Percentiles rank a stretch among this genome's conserved stretches.
phyloP scores from a whole-genome alignment of 106 monocot species.

The Acanthochlamys bracteata region DNA sequence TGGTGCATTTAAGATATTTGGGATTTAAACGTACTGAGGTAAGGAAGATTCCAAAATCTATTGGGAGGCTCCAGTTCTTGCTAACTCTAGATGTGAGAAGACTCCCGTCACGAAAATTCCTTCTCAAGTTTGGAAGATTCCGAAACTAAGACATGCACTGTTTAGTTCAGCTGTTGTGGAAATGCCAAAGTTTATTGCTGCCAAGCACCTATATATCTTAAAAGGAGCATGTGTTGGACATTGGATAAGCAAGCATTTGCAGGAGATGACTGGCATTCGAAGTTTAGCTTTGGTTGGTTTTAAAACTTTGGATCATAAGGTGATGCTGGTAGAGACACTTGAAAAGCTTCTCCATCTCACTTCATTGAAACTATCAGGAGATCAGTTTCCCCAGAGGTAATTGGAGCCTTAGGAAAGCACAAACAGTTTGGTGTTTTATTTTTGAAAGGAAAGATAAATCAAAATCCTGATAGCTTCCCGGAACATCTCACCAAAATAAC shows the following conservation, averaged over 20 bases:
- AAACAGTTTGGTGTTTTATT: not conserved
- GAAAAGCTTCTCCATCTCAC: not conserved
- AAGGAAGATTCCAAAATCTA: not conserved
- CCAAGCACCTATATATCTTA: not conserved
- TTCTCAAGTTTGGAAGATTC: not conserved
- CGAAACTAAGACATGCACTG: not conserved
- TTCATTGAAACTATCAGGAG: conserved; percentile 1
- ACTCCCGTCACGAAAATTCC: not conserved
- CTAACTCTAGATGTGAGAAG: not conserved
- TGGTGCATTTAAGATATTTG: conserved; percentile 11
- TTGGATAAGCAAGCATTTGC: not conserved
- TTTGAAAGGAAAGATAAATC: not conserved
- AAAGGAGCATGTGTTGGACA: not conserved
- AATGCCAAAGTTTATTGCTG: not conserved
- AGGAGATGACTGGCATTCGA: not conserved
- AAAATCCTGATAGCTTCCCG: not conserved
- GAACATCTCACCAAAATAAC: conserved; percentile 4
- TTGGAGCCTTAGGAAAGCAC: not conserved
- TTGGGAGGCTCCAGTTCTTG: not conserved
- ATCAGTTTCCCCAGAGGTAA: not conserved
- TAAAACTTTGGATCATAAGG: not conserved
- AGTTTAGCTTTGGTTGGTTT: not conserved
- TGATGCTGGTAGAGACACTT: not conserved
- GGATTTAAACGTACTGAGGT: not conserved
- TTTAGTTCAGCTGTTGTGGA: not conserved